Conservation (phyloP, 2,329 filamentous ascomycete species). For the Botryosphaeria agaves region DNA sequence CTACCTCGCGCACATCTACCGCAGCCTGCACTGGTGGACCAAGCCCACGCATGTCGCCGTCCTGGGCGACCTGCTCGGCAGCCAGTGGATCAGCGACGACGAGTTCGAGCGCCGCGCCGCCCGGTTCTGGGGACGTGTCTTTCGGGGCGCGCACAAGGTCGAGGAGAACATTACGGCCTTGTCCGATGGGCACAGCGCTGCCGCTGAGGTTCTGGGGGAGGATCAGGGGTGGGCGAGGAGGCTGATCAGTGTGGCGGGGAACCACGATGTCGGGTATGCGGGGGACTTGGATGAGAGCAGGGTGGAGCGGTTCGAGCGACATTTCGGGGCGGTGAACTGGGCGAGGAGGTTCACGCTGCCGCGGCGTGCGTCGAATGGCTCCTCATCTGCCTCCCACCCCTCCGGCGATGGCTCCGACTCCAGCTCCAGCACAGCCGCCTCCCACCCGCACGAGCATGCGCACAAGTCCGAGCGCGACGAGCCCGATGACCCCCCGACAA, state of each 20-base stretch:
- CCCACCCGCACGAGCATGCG: neutral
- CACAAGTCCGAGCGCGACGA: slow-evolving; percentile 7
- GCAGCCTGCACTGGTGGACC: slow-evolving; percentile 68
- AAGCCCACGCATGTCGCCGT: slow-evolving; percentile 75
- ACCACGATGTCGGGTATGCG: slow-evolving; percentile 93
- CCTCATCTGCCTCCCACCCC: neutral
- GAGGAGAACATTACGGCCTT: slow-evolving; percentile 25
- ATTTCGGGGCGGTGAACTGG: slow-evolving; percentile 83
- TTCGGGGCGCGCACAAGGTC: slow-evolving; percentile 50
- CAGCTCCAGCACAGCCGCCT: neutral
- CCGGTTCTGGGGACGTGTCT: slow-evolving; percentile 69
- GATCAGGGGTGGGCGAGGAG: slow-evolving; percentile 50
- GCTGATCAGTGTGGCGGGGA: slow-evolving; percentile 81
- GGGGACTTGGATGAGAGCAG: slow-evolving; percentile 70
- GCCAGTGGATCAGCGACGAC: slow-evolving; percentile 78
- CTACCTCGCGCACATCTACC: slow-evolving; percentile 86
- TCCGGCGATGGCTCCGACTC: no score
- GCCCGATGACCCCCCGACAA: slow-evolving; percentile 47
- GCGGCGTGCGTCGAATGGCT: slow-evolving; percentile 6
- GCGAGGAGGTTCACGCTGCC: slow-evolving; percentile 49
- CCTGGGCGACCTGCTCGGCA: slow-evolving; percentile 79
- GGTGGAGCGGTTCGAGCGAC: slow-evolving; percentile 62
- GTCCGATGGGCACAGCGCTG: slow-evolving; percentile 19
- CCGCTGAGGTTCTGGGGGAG: slow-evolving; percentile 15
- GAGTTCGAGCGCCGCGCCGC: slow-evolving; percentile 62